Conservation (phyloP, 208 protist species). For the Strigomonas galati region DNA sequence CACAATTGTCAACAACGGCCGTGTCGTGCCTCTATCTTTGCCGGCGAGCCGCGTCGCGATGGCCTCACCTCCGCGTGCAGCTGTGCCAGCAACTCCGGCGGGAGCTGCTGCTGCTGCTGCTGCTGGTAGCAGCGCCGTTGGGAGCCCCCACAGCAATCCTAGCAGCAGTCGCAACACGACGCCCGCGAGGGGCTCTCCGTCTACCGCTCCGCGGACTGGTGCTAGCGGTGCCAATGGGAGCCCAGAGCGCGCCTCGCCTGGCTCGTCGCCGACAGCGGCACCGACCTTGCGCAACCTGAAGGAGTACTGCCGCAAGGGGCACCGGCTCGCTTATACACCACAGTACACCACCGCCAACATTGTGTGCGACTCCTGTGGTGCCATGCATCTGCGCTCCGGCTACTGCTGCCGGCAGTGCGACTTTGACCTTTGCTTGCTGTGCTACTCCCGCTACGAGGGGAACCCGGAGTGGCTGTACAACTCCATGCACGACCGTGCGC, state of each 20-base stretch:
- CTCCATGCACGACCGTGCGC: slow-evolving; percentile 30
- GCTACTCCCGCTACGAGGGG: slow-evolving; percentile 39
- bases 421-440: slow-evolving; percentile 49
- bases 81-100: background rate
- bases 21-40: background rate
- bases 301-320: slow-evolving; percentile 61
- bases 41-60: background rate
- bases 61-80: background rate
- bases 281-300: slow-evolving; percentile 15
- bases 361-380: slow-evolving; percentile 38
- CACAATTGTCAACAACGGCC: background rate
- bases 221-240: too few species aligned
- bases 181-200: background rate
- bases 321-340: slow-evolving; percentile 31
- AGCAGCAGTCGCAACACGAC: background rate
- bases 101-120: background rate
- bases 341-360: slow-evolving; percentile 4
- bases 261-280: slow-evolving; percentile 2
- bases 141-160: background rate
- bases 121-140: background rate
- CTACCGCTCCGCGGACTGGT: too few species aligned
- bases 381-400: slow-evolving; percentile 21
- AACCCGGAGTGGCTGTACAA: background rate
- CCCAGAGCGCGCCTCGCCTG: too few species aligned
- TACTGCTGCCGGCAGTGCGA: slow-evolving; percentile 55